Evolutionary conservation across 1,139 yeast genomes (phyloP), one percentile per base, ranked within the genome.

Genomic region (Magnusiomyces fungicola): DNA sequence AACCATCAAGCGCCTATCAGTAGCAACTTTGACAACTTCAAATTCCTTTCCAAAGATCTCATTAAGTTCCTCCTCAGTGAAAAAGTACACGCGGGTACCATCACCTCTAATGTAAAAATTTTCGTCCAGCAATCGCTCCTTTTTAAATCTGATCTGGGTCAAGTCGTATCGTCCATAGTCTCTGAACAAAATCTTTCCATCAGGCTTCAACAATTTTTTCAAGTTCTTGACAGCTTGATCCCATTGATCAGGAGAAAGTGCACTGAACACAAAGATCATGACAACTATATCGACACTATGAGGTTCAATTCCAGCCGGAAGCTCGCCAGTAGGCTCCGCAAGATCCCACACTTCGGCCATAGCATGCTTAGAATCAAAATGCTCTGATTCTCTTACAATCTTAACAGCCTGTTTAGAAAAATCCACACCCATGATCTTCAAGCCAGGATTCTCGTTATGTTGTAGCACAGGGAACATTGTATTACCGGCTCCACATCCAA

Each of bases 401-500:
- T 90, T 90, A 30, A 92, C 95, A 0, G 99, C 98, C 50, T 84
- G 83, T 53, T 83, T 80, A 52, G 94, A 84, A 66, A 85, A 92
- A 66, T 92, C 99, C 50, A 92, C 95, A 1, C 96, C 98, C 52
- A 80, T 78, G 12, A 92, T 78, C 58, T 72, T 76, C 51, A 92
- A 71, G 33, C 81, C 70, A n/a, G 83, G 81, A 68, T 92, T 92
- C 64, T 83, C 74, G 65, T 92, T 92, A 59, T 84, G 89, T 50
- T 76, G 75, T 52, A 92, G 71, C 27, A 92, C 83, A 1, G 98
- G 98, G 67, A 84, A 92, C 69, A 92, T 76, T 0, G 98, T 92
- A 65, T 94, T 94, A 14, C 99, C 99, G 2, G 97, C 98, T 50
- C 98, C 99, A 69, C 98, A 92, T 2, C 99, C 99, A 49, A 94